Base-by-base conservation (phyloP, 495 filamentous ascomycete genomes). In the Trichoderma orchidacearum region DNA sequence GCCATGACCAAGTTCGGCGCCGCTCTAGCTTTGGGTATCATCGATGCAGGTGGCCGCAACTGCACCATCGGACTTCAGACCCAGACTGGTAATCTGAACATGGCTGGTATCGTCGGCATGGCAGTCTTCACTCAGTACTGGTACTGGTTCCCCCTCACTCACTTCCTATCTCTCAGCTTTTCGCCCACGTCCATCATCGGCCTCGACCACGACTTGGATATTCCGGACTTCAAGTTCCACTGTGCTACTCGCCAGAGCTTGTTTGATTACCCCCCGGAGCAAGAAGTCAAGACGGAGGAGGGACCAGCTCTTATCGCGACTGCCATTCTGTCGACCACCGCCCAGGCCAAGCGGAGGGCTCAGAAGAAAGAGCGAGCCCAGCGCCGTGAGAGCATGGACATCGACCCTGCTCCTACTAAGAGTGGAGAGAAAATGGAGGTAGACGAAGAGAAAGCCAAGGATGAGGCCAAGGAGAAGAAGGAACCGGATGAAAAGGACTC, bases 121-220 rank as follows among this genome's bases (percentile, higher is more conserved):
- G 90, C 90, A 36, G 86, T 99, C 28, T 99, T 99, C 74, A 93
- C 89, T 6, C 94, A 99, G 69, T 99, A 99, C 74, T 99, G 94
- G 94, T 99, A 99, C 73, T 99, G 94, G 94, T 99, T 99, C 82
- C 94, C 94, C 51, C 83, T 96, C 62, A 95, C 93, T 25, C 94
- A 97, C 70, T 99, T 99, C 82, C 71, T 99, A 21, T 92, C 90
- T 0, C 77, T 97, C 59, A 89, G 86, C 65, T 96, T 97, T 67
- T 85, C 86, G 7, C 94, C 94, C 0, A 97, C 94, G 8, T 86
- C 91, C 1, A 87, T 99, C 63, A 95, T 96, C 57, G 92, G 85
- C 51, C 82, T 99, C 21, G 90, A 97, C 67, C 83, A 92, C 66
- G 87, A 95, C 63, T 79, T 99, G 3, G 90, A 96, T 60, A 85